A percentile compares a stretch with the other conserved stretches of the same genome.
These are phyloP conservation scores for Adansonia gregorii DNA, from an alignment of 441 rosid species.

Conservation along the genomic window DNA sequence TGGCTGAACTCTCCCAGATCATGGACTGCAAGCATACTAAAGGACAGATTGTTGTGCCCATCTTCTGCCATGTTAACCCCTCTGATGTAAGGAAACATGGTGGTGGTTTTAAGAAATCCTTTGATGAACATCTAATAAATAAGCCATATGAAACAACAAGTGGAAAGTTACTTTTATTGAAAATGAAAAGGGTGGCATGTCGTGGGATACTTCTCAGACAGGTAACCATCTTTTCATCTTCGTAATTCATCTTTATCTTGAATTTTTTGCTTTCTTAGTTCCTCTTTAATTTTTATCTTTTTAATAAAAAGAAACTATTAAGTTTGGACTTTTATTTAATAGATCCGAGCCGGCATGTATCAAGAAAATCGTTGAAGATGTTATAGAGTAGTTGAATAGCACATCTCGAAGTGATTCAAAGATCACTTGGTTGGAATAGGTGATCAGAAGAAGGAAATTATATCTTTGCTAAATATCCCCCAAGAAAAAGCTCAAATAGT, in stretches of 20 bases:
- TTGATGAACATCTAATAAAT: background rate
- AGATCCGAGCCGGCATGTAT: conserved; percentile 31
- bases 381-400: conserved; percentile 20
- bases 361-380: conserved; percentile 34
- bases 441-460: conserved; percentile 22
- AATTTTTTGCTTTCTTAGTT: too few species aligned
- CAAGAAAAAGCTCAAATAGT: conserved; percentile 27
- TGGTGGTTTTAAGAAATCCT: background rate
- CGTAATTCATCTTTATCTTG: background rate
- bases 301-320: too few species aligned
- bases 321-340: background rate
- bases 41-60: conserved; percentile 23
- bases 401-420: background rate
- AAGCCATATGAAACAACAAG: background rate
- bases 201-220: background rate
- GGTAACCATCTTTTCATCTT: conserved; percentile 17
- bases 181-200: conserved; percentile 22
- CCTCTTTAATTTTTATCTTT: too few species aligned
- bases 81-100: conserved; percentile 14
- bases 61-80: conserved; percentile 31
- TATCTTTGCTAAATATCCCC: conserved; percentile 16
- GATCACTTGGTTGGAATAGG: conserved; percentile 29
- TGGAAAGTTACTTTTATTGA: conserved; percentile 23
- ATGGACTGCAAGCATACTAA: background rate
- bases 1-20: conserved; percentile 32